Percentiles rank a stretch among this genome's conserved stretches.
Evolutionary conservation across 2,329 filamentous ascomycete genomes (phyloP).

Genomic region (Didymella segeticola): DNA sequence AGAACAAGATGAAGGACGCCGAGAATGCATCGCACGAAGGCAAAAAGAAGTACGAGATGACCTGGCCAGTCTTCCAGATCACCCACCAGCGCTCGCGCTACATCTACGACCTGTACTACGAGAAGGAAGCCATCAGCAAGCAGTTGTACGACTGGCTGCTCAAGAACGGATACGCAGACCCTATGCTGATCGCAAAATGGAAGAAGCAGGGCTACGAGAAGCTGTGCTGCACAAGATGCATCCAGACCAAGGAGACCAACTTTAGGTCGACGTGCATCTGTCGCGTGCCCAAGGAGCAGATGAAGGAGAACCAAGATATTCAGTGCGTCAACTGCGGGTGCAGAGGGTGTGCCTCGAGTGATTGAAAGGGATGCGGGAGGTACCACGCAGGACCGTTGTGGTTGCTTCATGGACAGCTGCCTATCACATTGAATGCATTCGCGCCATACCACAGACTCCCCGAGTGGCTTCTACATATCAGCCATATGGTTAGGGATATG

Average conservation of each 20-base stretch:
- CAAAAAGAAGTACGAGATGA: constrained; percentile 87
- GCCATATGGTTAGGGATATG: not conserved
- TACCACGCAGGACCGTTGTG: not conserved
- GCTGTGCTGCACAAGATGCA: constrained; percentile 93
- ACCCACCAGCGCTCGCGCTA: constrained; percentile 91
- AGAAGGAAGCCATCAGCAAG: constrained; percentile 94
- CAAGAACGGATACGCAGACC: constrained; percentile 95
- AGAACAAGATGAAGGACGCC: constrained; percentile 93
- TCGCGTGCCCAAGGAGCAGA: constrained; percentile 84
- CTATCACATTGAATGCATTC: not conserved
- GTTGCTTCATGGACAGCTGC: not conserved
- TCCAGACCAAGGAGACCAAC: constrained; percentile 99
- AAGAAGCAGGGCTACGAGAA: constrained; percentile 99
- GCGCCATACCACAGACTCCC: not conserved
- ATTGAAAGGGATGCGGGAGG: constrained; percentile 59
- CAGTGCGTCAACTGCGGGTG: constrained; percentile 97
- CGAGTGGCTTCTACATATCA: too few relatives aligned
- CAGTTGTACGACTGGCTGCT: constrained; percentile 93
- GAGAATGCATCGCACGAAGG: constrained; percentile 83
- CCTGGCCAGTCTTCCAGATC: constrained; percentile 98
- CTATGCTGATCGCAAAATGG: constrained; percentile 97
- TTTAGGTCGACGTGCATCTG: constrained; percentile 98
- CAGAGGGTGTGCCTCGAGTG: constrained; percentile 84
- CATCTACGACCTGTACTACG: constrained; percentile 97
- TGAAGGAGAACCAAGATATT: constrained; percentile 89